Evolutionary conservation across 139 green algal species (phyloP).

Genomic region (Tetradesmus lagerheimii): DNA sequence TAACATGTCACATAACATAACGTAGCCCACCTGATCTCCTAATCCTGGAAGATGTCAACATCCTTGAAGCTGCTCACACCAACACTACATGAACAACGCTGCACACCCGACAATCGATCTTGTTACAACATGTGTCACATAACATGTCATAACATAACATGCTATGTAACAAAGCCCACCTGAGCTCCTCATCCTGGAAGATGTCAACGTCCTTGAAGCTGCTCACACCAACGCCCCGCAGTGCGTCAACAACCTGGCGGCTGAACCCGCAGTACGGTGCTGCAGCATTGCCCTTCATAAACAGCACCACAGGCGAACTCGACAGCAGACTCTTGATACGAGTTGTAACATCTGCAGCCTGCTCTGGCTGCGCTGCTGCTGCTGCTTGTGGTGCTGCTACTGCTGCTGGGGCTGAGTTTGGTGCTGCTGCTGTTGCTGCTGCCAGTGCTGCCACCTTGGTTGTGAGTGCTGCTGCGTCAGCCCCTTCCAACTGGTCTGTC

Average conservation of each 20-base stretch:
- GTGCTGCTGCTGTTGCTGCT: slow-evolving; percentile 1
- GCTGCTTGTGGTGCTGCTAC: slow-evolving; percentile 27
- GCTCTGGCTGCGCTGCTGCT: background rate
- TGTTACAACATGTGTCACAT: background rate
- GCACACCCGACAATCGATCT: too few relatives aligned
- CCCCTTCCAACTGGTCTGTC: slow-evolving; percentile 83
- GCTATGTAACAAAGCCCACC: background rate
- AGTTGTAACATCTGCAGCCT: slow-evolving; percentile 40
- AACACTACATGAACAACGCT: too few relatives aligned
- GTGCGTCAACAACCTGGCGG: slow-evolving; percentile 75
- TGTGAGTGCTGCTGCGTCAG: slow-evolving; percentile 75
- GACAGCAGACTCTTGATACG: slow-evolving; percentile 74
- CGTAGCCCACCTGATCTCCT: slow-evolving; percentile 59
- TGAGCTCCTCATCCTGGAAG: slow-evolving; percentile 73
- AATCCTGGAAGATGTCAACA: slow-evolving; percentile 85
- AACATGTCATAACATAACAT: background rate
- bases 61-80: slow-evolving; percentile 34
- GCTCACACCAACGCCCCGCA: slow-evolving; percentile 52
- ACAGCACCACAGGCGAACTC: slow-evolving; percentile 76
- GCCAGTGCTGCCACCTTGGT: slow-evolving; percentile 60
- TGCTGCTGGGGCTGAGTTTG: slow-evolving; percentile 4
- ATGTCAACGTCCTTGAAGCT: slow-evolving; percentile 78
- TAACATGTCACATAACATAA: too few relatives aligned
- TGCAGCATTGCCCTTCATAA: slow-evolving; percentile 89
- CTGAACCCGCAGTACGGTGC: slow-evolving; percentile 92